phyloP scores from a whole-genome alignment of 495 filamentous ascomycete species.

The Cetradonia linearis region DNA sequence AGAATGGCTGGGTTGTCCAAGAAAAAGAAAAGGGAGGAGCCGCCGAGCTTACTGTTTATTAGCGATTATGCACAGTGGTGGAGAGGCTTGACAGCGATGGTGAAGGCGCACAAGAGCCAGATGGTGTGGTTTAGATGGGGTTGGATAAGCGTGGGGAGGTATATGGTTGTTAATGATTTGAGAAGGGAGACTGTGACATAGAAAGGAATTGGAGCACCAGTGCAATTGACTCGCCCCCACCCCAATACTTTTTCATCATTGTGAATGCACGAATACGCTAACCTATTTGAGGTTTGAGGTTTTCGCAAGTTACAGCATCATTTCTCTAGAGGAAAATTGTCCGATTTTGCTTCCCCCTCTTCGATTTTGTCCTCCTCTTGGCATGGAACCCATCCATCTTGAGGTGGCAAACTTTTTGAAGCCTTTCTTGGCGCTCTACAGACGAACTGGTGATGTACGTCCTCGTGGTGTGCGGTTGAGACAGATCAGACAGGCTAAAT shows the following conservation, averaged over 20 bases:
- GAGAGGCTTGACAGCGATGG: conserved; percentile 76
- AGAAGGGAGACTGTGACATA: conserved; percentile 36
- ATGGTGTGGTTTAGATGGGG: conserved; percentile 98
- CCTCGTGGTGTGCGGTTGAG: too few species aligned
- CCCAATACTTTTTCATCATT: background rate
- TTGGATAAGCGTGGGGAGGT: conserved; percentile 82
- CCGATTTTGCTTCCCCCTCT: background rate
- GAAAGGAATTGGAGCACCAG: conserved; percentile 27
- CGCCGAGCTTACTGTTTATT: conserved; percentile 52
- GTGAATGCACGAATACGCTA: too few species aligned
- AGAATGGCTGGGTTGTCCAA: conserved; percentile 26
- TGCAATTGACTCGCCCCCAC: background rate
- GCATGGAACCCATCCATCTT: background rate
- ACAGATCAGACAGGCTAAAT: too few species aligned
- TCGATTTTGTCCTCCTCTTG: background rate
- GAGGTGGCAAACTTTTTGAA: background rate
- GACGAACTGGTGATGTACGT: background rate
- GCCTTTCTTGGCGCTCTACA: background rate
- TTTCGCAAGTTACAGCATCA: background rate
- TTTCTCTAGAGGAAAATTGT: background rate
- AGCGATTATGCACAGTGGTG: conserved; percentile 51
- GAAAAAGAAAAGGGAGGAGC: conserved; percentile 36
- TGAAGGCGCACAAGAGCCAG: conserved; percentile 77
- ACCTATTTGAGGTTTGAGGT: background rate
- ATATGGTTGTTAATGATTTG: conserved; percentile 94